Base-by-base conservation (phyloP, 768 basidiomycete genomes). In the Amyloporia xantha region DNA sequence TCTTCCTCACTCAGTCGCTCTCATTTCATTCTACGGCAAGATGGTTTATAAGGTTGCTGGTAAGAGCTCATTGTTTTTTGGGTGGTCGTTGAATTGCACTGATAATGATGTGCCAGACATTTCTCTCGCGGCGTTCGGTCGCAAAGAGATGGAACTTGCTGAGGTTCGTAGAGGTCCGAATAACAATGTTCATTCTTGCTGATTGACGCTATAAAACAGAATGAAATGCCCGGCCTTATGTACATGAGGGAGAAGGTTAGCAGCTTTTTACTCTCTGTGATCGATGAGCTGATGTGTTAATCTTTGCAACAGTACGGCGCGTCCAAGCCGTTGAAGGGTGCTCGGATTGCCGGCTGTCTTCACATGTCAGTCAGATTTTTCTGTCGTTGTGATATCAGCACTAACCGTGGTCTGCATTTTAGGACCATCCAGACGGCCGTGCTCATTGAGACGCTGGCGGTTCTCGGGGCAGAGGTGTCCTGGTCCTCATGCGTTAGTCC, bases 401-500 rank as follows among this genome's bases (percentile, higher is more conserved):
- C 21, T 48, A n/a, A 36, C n/a, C 21, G 10, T 28, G n/a, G 15
- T 33, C 15, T 25, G 10, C 1, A 10, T n/a, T 48, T 26, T 50
- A 97, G 93, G 94, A 96, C 95, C 59, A 93, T 97, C 63, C 94
- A 96, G 69, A 96, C 94, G 48, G 95, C 94, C 42, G 93, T 97
- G 60, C 86, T 99, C 69, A 98, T 99, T 64, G 96, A 99, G 77
- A 99, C 96, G 54, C 77, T 99, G 59, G 87, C 83, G 56, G 85
- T 84, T 59, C 82, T 99, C 60, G 96, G 96, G 63, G 96, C 96
- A 53, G 86, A 97, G 66, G 95, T 99, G 47, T 81, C 95, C 58
- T 99, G 96, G 96, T 98, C 96, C 21, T 97, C 93, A 58, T 96
- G 93, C 70, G 90, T 91, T 68, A 38, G 86, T 75, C 52, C 9